phyloP scores from a whole-genome alignment of 2,329 filamentous ascomycete genomes.

The Fusarium albosuccineum region DNA sequence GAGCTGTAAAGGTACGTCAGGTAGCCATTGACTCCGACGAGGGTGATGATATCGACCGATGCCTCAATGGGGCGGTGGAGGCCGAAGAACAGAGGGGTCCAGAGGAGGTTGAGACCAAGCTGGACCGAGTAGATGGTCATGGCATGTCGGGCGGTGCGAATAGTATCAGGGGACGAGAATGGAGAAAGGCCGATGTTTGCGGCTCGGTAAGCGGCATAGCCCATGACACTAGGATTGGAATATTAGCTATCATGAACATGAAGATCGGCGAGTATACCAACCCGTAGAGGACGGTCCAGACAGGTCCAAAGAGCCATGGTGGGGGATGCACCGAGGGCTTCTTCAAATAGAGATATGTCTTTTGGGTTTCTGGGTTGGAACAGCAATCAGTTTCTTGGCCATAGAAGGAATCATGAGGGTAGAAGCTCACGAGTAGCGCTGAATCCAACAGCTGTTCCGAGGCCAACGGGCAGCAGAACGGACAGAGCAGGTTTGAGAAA shows the following conservation, averaged over 20 bases:
- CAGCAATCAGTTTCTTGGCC: not conserved
- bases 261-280: slow-evolving; percentile 36
- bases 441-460: slow-evolving; percentile 81
- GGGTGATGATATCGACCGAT: slow-evolving; percentile 78
- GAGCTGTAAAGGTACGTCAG: slow-evolving; percentile 81
- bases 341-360: slow-evolving; percentile 74
- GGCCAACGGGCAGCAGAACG: slow-evolving; percentile 79
- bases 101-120: slow-evolving; percentile 85
- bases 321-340: slow-evolving; percentile 76
- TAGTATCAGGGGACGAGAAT: slow-evolving; percentile 65
- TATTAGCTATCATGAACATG: not conserved
- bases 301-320: slow-evolving; percentile 72
- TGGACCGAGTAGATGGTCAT: slow-evolving; percentile 89
- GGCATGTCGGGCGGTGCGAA: slow-evolving; percentile 72
- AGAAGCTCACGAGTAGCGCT: slow-evolving; percentile 70
- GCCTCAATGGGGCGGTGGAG: slow-evolving; percentile 79
- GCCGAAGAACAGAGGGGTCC: slow-evolving; percentile 96
- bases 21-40: slow-evolving; percentile 80
- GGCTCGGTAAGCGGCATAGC: slow-evolving; percentile 87
- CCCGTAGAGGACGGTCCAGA: slow-evolving; percentile 76
- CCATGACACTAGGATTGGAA: slow-evolving; percentile 71
- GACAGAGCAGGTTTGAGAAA: slow-evolving; percentile 80
- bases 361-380: slow-evolving; percentile 64
- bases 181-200: slow-evolving; percentile 73
- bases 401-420: slow-evolving; percentile 9